A percentile compares a stretch with the other conserved stretches of the same genome.
phyloP scores from a whole-genome alignment of 495 filamentous ascomycete genomes.

The Tuber brumale region DNA sequence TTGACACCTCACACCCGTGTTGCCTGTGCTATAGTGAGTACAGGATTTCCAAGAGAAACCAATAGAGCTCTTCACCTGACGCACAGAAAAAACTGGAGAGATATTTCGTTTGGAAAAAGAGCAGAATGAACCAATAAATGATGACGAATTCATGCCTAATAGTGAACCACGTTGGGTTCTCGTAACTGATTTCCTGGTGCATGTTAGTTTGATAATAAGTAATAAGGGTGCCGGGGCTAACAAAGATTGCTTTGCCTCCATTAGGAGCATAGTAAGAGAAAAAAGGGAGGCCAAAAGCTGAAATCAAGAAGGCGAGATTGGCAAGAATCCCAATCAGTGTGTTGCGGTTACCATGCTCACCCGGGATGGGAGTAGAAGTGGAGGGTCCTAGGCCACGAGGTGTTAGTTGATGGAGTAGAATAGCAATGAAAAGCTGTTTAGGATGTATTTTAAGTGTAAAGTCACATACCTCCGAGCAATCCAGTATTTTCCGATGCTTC shows the following conservation, averaged over 20 bases:
- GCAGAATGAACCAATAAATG: background rate
- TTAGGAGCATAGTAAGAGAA: background rate
- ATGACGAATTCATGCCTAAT: background rate
- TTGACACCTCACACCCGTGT: background rate
- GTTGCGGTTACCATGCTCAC: background rate
- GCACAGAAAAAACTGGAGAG: background rate
- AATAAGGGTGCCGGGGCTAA: background rate
- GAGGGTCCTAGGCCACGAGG: background rate
- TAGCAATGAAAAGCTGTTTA: background rate
- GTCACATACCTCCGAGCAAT: background rate
- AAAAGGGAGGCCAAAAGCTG: background rate
- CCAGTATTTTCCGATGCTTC: background rate
- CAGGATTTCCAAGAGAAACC: background rate
- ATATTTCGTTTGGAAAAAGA: background rate
- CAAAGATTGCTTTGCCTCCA: background rate
- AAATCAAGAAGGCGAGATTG: background rate
- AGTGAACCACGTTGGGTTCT: background rate
- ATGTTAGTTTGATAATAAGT: background rate
- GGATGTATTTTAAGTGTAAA: background rate
- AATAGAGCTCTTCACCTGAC: background rate
- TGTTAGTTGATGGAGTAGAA: background rate
- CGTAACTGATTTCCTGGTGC: background rate
- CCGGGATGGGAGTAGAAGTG: background rate
- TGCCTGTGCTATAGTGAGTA: background rate
- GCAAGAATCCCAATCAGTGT: background rate